Percentiles rank a stretch among this genome's conserved stretches.
Conservation (phyloP, 306 rosid species). For the Citrullus colocynthis region DNA sequence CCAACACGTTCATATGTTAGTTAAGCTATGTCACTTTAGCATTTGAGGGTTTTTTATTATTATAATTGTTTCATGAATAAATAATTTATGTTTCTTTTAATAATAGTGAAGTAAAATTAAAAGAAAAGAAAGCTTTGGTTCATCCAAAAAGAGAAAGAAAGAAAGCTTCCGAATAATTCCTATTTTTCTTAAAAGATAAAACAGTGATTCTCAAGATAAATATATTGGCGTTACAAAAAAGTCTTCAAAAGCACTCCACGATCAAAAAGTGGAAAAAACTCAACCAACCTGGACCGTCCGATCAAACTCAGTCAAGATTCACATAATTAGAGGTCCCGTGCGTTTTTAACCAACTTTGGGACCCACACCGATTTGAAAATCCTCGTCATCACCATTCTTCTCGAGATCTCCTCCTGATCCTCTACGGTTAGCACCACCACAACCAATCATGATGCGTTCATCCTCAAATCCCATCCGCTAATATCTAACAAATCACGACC, state of each 20-base stretch:
- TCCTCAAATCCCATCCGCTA: not conserved
- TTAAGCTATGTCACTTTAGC: too few relatives aligned
- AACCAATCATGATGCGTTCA: not conserved
- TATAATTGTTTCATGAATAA: not conserved
- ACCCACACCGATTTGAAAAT: not conserved
- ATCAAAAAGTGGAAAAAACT: not conserved
- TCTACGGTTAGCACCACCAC: not conserved
- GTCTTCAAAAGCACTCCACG: conserved; percentile 7
- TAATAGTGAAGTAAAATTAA: not conserved
- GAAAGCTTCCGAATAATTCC: not conserved
- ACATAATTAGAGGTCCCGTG: not conserved
- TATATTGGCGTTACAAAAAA: not conserved
- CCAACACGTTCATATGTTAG: too few relatives aligned
- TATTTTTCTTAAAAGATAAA: not conserved
- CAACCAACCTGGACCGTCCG: not conserved
- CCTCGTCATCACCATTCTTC: not conserved
- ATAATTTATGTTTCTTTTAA: not conserved
- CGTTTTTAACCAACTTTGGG: not conserved
- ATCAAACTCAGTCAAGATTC: not conserved
- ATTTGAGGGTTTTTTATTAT: too few relatives aligned
- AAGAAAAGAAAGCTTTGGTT: not conserved
- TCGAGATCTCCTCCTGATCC: conserved; percentile 3
- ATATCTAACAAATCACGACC: not conserved
- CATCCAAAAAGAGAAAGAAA: not conserved
- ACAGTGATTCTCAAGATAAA: not conserved